Evolutionary conservation across 352 stramenopile genomes (phyloP), one percentile per base, ranked within the genome.

Genomic region (Pythium aquatile): DNA sequence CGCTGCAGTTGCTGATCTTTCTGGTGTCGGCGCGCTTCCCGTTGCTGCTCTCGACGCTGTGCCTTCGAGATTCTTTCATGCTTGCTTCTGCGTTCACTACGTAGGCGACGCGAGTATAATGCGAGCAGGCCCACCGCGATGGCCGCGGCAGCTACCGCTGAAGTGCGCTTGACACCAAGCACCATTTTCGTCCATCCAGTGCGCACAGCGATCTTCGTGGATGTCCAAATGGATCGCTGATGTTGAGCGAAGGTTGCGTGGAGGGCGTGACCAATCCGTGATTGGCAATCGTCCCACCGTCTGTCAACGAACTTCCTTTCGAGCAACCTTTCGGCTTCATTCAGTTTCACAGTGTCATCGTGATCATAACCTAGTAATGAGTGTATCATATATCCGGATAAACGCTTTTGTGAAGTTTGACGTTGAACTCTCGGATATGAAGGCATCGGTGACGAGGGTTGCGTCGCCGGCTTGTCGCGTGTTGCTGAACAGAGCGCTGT

Each of bases 381-480:
- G 20, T 24, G 20, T 24, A 24, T 24, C 32, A 35, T 35, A 9
- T 35, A 35, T 35, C 30, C 39, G 40, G 44, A 47, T 40, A 60
- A 42, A 1, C 2, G 3, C 20, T 24, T 42, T 56, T 24, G 28
- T 29, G 33, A 5, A 61, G 48, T 44, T 35, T 10, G 14, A 42
- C 30, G 48, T 70, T 70, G 64, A 70, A 70, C 64, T 66, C 10
- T 51, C 44, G 44, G 44, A 30, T 2, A 5, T 70, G 30, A 35
- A 56, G 28, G 32, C 28, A 51, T 42, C 37, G 33, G 46, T 69
- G 63, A 69, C 64, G 58, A 70, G 64, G 64, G 64, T 60, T 70
- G 64, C 51, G 57, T 70, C 57, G 17, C 11, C 30, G 30, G n/a
- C 29, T 11, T 69, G 49, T 65, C 57, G 48, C 56, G 60, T 66